Evolutionary conservation across 768 basidiomycete species (phyloP).

Genomic region (Boletus sp.): DNA sequence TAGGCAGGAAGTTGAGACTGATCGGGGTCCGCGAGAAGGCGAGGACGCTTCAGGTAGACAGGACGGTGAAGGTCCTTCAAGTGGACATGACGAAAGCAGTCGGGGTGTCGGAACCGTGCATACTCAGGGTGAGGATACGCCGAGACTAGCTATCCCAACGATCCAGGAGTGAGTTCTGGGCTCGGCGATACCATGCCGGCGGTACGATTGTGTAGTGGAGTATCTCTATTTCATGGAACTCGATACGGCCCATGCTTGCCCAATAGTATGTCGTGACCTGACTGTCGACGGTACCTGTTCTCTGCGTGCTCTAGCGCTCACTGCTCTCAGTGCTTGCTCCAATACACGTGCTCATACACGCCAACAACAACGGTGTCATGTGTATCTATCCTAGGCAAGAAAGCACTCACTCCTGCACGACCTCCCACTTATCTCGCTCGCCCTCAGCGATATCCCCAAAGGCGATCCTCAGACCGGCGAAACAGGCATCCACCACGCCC

Average conservation of each 20-base stretch:
- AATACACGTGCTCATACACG: neutral
- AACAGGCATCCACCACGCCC: conserved; percentile 77
- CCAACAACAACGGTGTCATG: too few species aligned
- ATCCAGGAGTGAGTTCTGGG: neutral
- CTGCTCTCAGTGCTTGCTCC: neutral
- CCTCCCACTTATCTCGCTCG: conserved; percentile 27
- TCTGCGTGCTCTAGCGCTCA: too few species aligned
- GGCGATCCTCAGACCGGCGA: conserved; percentile 77
- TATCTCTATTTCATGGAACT: neutral
- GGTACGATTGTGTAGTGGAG: neutral
- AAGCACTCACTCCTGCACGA: conserved; percentile 23
- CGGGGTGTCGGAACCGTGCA: too few species aligned
- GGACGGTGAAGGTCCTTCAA: neutral
- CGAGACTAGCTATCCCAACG: neutral
- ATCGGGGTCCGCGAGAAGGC: neutral
- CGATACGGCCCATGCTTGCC: neutral
- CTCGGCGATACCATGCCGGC: neutral
- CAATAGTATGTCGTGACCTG: too few species aligned
- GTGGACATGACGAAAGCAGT: neutral
- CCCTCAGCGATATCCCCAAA: conserved; percentile 53
- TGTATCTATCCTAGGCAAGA: neutral
- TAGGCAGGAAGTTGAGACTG: neutral
- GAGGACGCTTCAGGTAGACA: neutral
- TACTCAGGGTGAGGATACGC: neutral
- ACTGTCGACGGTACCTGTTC: too few species aligned